Conservation (phyloP, 1,139 yeast species). For the Geotrichum reessii region DNA sequence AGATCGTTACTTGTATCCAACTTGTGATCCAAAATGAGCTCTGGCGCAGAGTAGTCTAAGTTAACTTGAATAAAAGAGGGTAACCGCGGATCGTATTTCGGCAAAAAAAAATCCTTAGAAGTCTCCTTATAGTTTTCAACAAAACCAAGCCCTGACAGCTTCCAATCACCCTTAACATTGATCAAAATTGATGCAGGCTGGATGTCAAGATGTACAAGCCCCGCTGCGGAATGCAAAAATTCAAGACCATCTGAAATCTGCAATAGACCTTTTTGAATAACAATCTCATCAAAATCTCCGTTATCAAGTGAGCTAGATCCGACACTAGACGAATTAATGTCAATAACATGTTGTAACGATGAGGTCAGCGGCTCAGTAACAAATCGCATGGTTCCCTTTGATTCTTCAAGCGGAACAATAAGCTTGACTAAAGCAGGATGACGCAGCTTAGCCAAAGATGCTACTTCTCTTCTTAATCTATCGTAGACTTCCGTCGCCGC, state of each 20-base stretch:
- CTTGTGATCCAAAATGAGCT: conserved; percentile 53
- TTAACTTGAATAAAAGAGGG: conserved; percentile 68
- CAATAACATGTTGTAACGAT: conserved; percentile 48
- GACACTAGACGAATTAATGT: conserved; percentile 25
- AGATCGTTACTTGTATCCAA: conserved; percentile 69
- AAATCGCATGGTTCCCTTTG: conserved; percentile 68
- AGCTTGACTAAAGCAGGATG: conserved; percentile 84
- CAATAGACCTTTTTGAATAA: conserved; percentile 78
- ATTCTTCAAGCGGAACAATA: conserved; percentile 84
- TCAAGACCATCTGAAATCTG: conserved; percentile 74
- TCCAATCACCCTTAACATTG: conserved; percentile 91
- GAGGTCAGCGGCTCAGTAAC: conserved; percentile 76
- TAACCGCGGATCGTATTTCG: conserved; percentile 64
- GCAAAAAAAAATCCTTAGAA: conserved; percentile 48
- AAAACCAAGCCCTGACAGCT: conserved; percentile 70
- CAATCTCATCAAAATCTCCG: conserved; percentile 53
- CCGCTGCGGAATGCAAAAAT: conserved; percentile 73
- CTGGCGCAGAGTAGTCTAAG: conserved; percentile 74
- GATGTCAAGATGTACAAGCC: conserved; percentile 69
- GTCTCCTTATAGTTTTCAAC: conserved; percentile 38
- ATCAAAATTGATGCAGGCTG: conserved; percentile 73
- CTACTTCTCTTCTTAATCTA: conserved; percentile 52
- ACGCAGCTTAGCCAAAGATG: conserved; percentile 68
- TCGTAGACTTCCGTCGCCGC: conserved; percentile 40
- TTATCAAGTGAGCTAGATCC: conserved; percentile 25